phyloP scores from a whole-genome alignment of 441 rosid genomes.

The Isatis lusitanica region DNA sequence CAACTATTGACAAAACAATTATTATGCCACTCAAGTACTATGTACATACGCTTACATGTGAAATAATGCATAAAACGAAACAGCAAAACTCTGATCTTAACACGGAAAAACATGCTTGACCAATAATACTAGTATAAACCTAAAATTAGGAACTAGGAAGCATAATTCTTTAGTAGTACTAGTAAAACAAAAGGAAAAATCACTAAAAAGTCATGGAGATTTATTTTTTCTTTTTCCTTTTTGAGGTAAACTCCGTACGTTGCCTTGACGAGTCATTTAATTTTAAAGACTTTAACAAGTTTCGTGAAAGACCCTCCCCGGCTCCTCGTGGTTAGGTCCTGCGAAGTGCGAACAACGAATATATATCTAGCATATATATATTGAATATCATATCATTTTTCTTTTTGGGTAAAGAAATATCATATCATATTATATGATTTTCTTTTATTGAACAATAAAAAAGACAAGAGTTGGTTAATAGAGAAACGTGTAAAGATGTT shows the following conservation, averaged over 20 bases:
- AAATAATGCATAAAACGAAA: background rate
- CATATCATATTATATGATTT: background rate
- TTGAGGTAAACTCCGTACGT: slow-evolving; percentile 18
- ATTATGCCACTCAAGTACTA: slow-evolving; percentile 24
- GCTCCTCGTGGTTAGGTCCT: slow-evolving; percentile 23
- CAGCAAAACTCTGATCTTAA: background rate
- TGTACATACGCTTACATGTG: slow-evolving; percentile 10
- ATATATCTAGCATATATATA: background rate
- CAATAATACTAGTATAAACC: background rate
- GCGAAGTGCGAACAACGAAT: slow-evolving; percentile 11
- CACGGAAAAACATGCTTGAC: background rate
- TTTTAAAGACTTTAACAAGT: background rate
- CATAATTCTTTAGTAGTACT: background rate
- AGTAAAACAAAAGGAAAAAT: background rate
- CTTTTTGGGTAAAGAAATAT: background rate
- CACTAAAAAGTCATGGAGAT: background rate
- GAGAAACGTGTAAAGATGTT: slow-evolving; percentile 3
- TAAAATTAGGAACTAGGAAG: background rate
- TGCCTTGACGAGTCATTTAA: slow-evolving; percentile 17
- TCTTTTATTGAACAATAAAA: background rate
- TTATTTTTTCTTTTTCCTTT: background rate
- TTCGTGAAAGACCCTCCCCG: slow-evolving; percentile 3
- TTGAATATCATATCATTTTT: background rate
- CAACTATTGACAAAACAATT: slow-evolving; percentile 19
- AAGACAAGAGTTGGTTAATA: background rate